Evolutionary conservation across 495 filamentous ascomycete genomes (phyloP), one percentile per base, ranked within the genome.

Genomic region (Aspergillus indologenus): DNA sequence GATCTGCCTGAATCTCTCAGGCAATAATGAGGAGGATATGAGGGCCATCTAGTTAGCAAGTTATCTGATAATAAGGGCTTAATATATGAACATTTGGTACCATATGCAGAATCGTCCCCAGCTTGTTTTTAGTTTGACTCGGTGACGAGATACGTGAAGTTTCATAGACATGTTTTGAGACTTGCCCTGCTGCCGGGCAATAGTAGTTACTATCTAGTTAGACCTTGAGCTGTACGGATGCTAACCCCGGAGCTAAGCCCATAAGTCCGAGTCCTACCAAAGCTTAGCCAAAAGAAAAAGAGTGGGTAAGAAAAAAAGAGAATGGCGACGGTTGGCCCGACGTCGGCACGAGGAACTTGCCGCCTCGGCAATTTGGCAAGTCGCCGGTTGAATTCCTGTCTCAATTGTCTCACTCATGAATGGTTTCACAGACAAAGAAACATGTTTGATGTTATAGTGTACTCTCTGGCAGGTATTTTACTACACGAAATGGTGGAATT

Each of bases 21-120:
- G 55, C 34, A 53, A 53, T 64, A 61, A 68, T 65, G 62, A 56
- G 58, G 56, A 57, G 56, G 58, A 59, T 44, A 51, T 40, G 34
- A 40, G 34, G 12, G 12, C 3, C 9, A 14, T 40, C 12, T 40
- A 8, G 34, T 14, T 40, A 40, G 34, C 34, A 40, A 40, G 34
- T 9, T 40, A 40, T 2, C 12, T 40, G 34, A 11, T 11, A 40
- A 9, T 40, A 4, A 15, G 34, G 12, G 12, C 34, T 40, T 40
- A 40, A 40, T 14, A 7, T 40, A 2, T 8, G 34, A 40, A 14
- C 12, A 40, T 14, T 40, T 2, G 12, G 12, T 40, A 14, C 12
- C n/a, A n/a, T 40, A 14, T 40, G 34, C 34, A 40, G 9, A 6
- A 40, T 40, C 9, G 26, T 29, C n/a, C n/a, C n/a, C n/a, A n/a